Percentiles rank a stretch among this genome's conserved stretches.
These are phyloP conservation scores for Tylopilus cervinicoccineus DNA, from an alignment of 768 basidiomycete species.

Conservation along the genomic window DNA sequence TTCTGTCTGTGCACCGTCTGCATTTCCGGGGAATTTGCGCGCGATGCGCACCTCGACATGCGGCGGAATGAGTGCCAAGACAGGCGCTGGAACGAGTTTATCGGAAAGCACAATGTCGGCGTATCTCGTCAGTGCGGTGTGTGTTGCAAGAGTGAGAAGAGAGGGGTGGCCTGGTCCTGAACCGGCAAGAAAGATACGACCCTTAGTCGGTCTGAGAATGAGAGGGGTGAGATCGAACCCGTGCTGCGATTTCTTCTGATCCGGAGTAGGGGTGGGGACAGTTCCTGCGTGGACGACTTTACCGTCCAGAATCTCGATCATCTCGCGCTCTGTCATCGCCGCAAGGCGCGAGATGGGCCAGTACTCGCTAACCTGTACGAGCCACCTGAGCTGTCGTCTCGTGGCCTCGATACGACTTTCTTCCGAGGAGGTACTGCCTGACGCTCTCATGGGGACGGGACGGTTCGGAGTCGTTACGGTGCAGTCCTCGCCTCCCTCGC, in stretches of 20 bases:
- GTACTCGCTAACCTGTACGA: conserved; percentile 94
- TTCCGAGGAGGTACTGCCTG: conserved; percentile 6
- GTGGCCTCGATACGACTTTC: conserved; percentile 45
- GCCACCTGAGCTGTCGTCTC: conserved; percentile 81
- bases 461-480: conserved; percentile 57
- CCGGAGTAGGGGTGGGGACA: conserved; percentile 23
- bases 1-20: conserved; percentile 90
- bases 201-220: conserved; percentile 30
- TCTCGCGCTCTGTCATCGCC: conserved; percentile 59
- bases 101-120: conserved; percentile 92
- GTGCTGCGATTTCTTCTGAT: conserved; percentile 33
- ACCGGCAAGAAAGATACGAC: conserved; percentile 86
- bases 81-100: conserved; percentile 89
- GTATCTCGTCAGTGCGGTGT: conserved; percentile 68
- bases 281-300: conserved; percentile 13
- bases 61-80: conserved; percentile 79
- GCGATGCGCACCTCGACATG: conserved; percentile 79
- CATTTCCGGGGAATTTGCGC: conserved; percentile 96
- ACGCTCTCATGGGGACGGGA: conserved; percentile 51
- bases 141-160: conserved; percentile 85
- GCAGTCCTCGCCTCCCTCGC: conserved; percentile 52
- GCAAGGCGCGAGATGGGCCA: conserved; percentile 84
- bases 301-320: conserved; percentile 58
- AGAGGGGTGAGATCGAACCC: conserved; percentile 18
- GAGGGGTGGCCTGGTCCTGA: conserved; percentile 96